Evolutionary conservation across 306 rosid genomes (phyloP), one percentile per base, ranked within the genome.

Genomic region (Inga oerstediana): DNA sequence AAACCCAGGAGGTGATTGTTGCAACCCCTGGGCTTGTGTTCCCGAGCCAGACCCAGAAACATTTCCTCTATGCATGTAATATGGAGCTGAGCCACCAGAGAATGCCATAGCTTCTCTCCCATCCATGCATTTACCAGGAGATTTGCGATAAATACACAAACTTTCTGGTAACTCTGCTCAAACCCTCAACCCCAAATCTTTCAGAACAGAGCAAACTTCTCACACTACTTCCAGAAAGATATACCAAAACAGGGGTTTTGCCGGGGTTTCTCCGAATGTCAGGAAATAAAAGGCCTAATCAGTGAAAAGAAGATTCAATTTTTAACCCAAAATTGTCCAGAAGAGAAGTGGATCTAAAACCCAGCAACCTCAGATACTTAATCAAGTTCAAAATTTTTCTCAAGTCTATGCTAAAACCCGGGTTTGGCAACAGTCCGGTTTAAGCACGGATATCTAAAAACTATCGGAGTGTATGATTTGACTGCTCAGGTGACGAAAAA

Each of bases 61-160:
- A 34, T 91, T 90, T 81, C 97, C 99, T 85, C 97, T 92, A 83
- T 90, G 97, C 43, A 96, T 80, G 95, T 91, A 94, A 76, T 91
- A 96, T 67, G 97, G 81, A 90, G 93, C 90, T 79, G 97, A 73
- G 51, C 93, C 97, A 79, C 97, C 94, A 86, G 97, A 86, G 81
- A 97, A 85, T 83, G 97, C 87, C 97, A 94, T 94, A 77, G 89
- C 97, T 85, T 94, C 97, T 87, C 98, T 92, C 85, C 97, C 98
- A 91, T 94, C 99, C 99, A 97, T 97, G 96, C 98, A 97, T 94
- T 92, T 87, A 96, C 90, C 84, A 79, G 67, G 58, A 81, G 79
- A 88, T 70, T 77, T 46, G 78, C 49, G 79, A 75, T 78, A 61
- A 72, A 82, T 52, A 83, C 45, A 30, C 74, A 44, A 54, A 64